These are phyloP conservation scores for Cyclocybe cylindracea DNA, from an alignment of 768 basidiomycete species.

Conservation along the genomic window DNA sequence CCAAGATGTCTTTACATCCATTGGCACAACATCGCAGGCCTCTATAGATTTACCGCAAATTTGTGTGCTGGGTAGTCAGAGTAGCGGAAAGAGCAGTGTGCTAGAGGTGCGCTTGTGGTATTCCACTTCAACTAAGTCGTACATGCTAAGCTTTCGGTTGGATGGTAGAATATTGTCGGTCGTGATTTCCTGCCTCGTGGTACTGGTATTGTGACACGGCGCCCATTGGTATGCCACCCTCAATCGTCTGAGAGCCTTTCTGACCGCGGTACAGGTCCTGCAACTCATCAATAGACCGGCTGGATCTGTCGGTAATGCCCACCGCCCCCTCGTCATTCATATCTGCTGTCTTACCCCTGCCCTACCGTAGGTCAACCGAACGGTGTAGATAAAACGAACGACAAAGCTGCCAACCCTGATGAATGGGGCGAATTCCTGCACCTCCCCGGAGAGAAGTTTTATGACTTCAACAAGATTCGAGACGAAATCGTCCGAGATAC, in stretches of 20 bases:
- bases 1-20: slow-evolving; percentile 86
- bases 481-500: slow-evolving; percentile 97
- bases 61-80: slow-evolving; percentile 89
- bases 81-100: slow-evolving; percentile 92
- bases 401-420: slow-evolving; percentile 83
- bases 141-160: slow-evolving; percentile 7
- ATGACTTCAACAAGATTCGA: slow-evolving; percentile 95
- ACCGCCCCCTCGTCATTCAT: not conserved
- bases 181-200: slow-evolving; percentile 99
- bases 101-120: slow-evolving; percentile 62
- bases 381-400: slow-evolving; percentile 51
- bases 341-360: slow-evolving; percentile 21
- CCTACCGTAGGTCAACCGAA: slow-evolving; percentile 36
- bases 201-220: slow-evolving; percentile 96
- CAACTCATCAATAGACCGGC: slow-evolving; percentile 91
- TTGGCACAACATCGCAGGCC: slow-evolving; percentile 68
- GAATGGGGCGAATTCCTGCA: slow-evolving; percentile 99
- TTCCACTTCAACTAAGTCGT: not conserved
- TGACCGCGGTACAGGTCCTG: slow-evolving; percentile 56
- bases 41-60: slow-evolving; percentile 91
- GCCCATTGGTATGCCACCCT: slow-evolving; percentile 74
- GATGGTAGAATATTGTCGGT: slow-evolving; percentile 88
- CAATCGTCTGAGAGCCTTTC: slow-evolving; percentile 2
- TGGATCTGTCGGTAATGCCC: slow-evolving; percentile 29
- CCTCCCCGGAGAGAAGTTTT: slow-evolving; percentile 95